A percentile compares a stretch with the other conserved stretches of the same genome.
phyloP scores from a whole-genome alignment of 768 basidiomycete genomes.

The Psilocybe sp. region DNA sequence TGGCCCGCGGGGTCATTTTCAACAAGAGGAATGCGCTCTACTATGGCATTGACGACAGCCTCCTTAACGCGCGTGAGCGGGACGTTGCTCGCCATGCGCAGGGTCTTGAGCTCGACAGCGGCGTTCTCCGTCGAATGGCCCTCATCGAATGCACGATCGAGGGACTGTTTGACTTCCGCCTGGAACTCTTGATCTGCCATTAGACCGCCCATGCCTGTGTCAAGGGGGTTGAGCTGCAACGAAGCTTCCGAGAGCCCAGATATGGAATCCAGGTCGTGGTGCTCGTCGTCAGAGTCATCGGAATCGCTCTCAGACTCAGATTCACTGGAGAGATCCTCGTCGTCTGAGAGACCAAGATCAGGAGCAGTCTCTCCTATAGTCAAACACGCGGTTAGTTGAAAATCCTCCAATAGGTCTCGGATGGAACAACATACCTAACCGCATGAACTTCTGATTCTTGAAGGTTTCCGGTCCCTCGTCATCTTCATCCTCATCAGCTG shows the following conservation, averaged over 20 bases:
- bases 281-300: constrained; percentile 38
- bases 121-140: constrained; percentile 91
- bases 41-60: constrained; percentile 83
- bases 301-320: constrained; percentile 29
- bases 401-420: not conserved
- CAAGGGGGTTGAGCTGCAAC: constrained; percentile 36
- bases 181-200: constrained; percentile 68
- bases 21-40: constrained; percentile 66
- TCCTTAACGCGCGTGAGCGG: constrained; percentile 81
- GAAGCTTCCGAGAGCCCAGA: constrained; percentile 51
- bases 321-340: constrained; percentile 54
- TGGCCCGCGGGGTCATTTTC: constrained; percentile 55
- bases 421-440: constrained; percentile 54
- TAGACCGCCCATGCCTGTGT: constrained; percentile 29
- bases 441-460: constrained; percentile 69
- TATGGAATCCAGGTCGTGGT: constrained; percentile 31
- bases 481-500: constrained; percentile 63
- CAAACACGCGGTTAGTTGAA: not conserved
- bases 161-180: constrained; percentile 74
- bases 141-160: constrained; percentile 91
- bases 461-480: constrained; percentile 58
- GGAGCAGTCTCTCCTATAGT: constrained; percentile 55
- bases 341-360: constrained; percentile 62
- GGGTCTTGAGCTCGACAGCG: constrained; percentile 89
- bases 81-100: constrained; percentile 96